phyloP scores from a whole-genome alignment of 2,329 filamentous ascomycete genomes.

The Fusarium sp. region DNA sequence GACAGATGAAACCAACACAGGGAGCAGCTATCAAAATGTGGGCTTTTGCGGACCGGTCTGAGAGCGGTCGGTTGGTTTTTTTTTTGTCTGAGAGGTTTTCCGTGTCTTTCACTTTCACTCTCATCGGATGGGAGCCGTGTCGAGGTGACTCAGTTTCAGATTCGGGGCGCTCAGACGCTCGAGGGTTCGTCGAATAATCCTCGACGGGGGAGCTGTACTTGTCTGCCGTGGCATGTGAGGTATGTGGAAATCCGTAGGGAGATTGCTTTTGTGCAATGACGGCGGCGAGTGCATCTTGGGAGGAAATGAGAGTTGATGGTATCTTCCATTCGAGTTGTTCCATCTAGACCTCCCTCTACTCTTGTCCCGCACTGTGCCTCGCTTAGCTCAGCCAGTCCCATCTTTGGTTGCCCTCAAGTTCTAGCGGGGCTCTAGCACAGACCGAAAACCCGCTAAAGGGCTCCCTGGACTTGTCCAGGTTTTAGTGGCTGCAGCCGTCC shows the following conservation, averaged over 20 bases:
- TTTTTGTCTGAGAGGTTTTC: conserved; percentile 1
- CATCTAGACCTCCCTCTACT: not conserved
- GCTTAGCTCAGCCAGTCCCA: conserved; percentile 40
- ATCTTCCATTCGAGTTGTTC: not conserved
- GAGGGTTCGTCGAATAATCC: conserved; percentile 17
- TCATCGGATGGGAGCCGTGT: conserved; percentile 20
- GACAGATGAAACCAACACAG: not conserved
- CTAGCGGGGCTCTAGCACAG: conserved; percentile 8
- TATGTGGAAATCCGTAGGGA: conserved; percentile 18
- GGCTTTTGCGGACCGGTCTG: not conserved
- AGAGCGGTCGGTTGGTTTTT: not conserved
- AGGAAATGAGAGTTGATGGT: not conserved
- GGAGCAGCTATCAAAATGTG: not conserved
- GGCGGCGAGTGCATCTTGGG: not conserved
- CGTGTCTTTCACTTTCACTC: conserved; percentile 6
- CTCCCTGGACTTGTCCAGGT: conserved; percentile 25
- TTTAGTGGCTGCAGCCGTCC: conserved; percentile 37
- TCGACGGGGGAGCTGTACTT: conserved; percentile 17
- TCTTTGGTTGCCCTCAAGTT: not conserved
- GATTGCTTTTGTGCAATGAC: conserved; percentile 32
- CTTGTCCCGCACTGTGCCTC: conserved; percentile 29
- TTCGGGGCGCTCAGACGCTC: conserved; percentile 29
- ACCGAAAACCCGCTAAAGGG: conserved; percentile 23
- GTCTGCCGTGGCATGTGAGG: conserved; percentile 23
- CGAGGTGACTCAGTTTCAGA: conserved; percentile 41